Evolutionary conservation across 768 basidiomycete species (phyloP), one percentile per base, ranked within the genome.

Genomic region (Rhizopogon vesiculosus): DNA sequence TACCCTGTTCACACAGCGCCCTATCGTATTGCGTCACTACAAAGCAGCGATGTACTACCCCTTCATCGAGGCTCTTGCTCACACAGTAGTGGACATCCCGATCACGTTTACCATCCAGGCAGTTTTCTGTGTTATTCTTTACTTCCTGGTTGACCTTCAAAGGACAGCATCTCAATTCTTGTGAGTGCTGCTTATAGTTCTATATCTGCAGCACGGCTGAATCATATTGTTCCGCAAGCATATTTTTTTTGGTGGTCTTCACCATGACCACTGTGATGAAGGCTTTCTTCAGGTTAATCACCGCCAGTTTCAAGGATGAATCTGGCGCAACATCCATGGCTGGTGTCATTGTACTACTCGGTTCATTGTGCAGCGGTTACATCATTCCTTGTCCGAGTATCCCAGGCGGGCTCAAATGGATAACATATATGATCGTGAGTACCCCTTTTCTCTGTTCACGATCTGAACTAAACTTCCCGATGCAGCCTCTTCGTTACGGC

Each of bases 241-340:
- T 77, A 5, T 83, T 77, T 64, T 75, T 79, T 64, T 66, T 89
- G 31, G 77, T 83, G 61, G 55, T 80, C 5, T 75, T 82, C 52
- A 67, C 74, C 3, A 76, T 83, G 61, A 77, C 83, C 22, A 50
- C 90, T 35, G 73, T 81, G 7, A 87, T 92, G 83, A 87, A 85
- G 64, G 79, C 81, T 0, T 91, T 83, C 77, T 93, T 90, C 78
- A 77, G 91, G 41, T 74, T 73, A 0, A 61, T 87, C 28, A 82
- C 85, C 1, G 82, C 86, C 0, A 73, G 72, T 13, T 82, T 84
- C 62, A 72, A 72, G 39, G 68, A 72, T 16, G 78, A 80, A 42
- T 78, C 84, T 0, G 76, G 79, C 0, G 85, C 87, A 9, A 54
- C 70, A 40, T 64, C 72, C 3, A 39, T 67, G 1, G 62, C 70